Base-by-base conservation (phyloP, 2,329 filamentous ascomycete species). In the Botrytis fabae region DNA sequence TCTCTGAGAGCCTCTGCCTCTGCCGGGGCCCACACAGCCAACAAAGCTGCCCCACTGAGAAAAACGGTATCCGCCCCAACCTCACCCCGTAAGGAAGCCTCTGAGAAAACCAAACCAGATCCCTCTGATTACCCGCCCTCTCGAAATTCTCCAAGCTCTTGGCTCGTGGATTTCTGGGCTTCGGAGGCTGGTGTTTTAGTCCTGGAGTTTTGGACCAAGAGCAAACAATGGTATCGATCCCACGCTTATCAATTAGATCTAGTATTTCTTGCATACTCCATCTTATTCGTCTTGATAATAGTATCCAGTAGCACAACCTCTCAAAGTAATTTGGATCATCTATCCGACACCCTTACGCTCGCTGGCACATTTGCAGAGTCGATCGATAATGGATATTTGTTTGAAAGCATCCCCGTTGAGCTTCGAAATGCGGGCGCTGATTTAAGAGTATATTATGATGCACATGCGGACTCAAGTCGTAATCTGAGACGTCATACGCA, bases 181-280 rank as follows among this genome's bases (percentile, higher is more conserved):
- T 40, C 35, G 35, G 20, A 57, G 40, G 22, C 9, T 9, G 48
- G 65, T 0, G 25, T 9, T 16, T 22, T 9, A 10, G 40, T 25
- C 16, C 35, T 42, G 4, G 35, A 68, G 12, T 42, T 42, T 6
- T 68, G 48, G 65, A 9, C 5, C 8, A 42, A 16, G 8, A 4
- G 1, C 25, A n/a, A 9, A n/a, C 38, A 9, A 42, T 57, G 48
- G 35, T 32, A 42, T 18, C 8, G 22, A 1, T 18, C 18, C 28
- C 0, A 57, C 25, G 1, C 3, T 20, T 4, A 1, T 18, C 20
- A 57, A 18, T 10, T 54, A 9, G 2, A 22, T 2, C 1, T 8
- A 1, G 9, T 18, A 12, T n/a, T 1, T 16, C 18, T 57, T n/a
- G 5, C 28, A 1, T 68, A 57, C 2, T 9, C 4, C 6, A 0